These are phyloP conservation scores for Fraxinus americana DNA, from an alignment of 257 asterid genomes.

Conservation along the genomic window DNA sequence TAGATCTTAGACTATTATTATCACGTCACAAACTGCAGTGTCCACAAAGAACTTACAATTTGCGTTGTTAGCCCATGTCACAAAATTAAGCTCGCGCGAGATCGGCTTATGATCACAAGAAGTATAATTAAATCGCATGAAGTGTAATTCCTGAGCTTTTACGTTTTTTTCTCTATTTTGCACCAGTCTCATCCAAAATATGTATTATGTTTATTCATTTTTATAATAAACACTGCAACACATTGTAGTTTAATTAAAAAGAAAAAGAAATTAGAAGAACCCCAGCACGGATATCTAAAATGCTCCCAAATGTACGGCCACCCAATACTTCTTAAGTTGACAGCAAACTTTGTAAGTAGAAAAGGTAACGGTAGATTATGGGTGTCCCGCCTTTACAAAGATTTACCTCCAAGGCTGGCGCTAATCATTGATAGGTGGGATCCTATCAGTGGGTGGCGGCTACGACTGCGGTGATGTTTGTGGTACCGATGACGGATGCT, in stretches of 20 bases:
- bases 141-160: no score
- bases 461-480: constrained; percentile 25
- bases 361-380: background rate
- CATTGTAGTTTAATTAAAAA: no score
- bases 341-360: background rate
- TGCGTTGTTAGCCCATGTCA: background rate
- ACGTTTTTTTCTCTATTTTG: no score
- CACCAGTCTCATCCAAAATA: no score
- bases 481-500: constrained; percentile 15
- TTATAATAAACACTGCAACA: no score
- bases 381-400: constrained; percentile 10
- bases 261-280: background rate
- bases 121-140: no score
- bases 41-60: constrained; percentile 10
- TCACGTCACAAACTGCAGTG: background rate
- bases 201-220: no score
- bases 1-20: no score
- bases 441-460: constrained; percentile 31
- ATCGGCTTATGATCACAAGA: no score
- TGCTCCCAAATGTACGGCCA: constrained; percentile 30
- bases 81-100: background rate
- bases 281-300: constrained; percentile 24
- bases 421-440: background rate
- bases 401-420: background rate
- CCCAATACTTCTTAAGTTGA: constrained; percentile 8